Base-by-base conservation (phyloP, 768 basidiomycete species). In the Termitomyces sp. region DNA sequence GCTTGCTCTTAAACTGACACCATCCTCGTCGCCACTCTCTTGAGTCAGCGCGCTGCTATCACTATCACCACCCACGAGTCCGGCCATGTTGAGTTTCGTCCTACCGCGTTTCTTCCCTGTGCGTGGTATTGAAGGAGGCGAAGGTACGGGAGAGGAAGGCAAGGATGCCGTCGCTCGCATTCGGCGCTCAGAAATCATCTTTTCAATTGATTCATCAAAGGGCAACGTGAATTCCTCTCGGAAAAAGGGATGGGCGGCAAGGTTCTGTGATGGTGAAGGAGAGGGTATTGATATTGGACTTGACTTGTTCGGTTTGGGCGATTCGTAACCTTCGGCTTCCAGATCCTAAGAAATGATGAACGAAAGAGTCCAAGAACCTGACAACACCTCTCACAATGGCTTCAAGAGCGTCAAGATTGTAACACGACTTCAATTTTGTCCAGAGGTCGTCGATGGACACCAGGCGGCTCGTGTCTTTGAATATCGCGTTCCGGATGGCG, bases 31-130 rank as follows among this genome's bases (percentile, higher is more conserved):
- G 7, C 83, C 88, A 58, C 88, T 90, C 67, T 91, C 88, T 65
- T 88, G 84, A 3, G 89, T 92, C 62, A 92, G 66, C 26, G 87
- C 90, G 59, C 90, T 91, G 62, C 87, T 89, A 59, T 91, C 90
- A 64, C 90, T 91, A 63, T 92, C 88, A 1, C 89, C 89, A 14
- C 82, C 83, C 2, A 90, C 80, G n/a, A 90, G 69, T 0, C 88
- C 88, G 0, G 88, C 87, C 70, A 86, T 72, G 54, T 84, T 80
- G 7, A 81, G 75, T 60, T 82, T 83, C 22, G 78, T 81, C 58
- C 74, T 77, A 22, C 76, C 72, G 42, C 76, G 75, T 34, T 70
- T 75, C 61, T 72, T 74, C 11, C 67, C 62, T 1, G 59, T 64
- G 15, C 70, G 66, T 45, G 67, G 62, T 53, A 63, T 65, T 46